Evolutionary conservation across 2,329 filamentous ascomycete species (phyloP).

Genomic region (Didymella segeticola): DNA sequence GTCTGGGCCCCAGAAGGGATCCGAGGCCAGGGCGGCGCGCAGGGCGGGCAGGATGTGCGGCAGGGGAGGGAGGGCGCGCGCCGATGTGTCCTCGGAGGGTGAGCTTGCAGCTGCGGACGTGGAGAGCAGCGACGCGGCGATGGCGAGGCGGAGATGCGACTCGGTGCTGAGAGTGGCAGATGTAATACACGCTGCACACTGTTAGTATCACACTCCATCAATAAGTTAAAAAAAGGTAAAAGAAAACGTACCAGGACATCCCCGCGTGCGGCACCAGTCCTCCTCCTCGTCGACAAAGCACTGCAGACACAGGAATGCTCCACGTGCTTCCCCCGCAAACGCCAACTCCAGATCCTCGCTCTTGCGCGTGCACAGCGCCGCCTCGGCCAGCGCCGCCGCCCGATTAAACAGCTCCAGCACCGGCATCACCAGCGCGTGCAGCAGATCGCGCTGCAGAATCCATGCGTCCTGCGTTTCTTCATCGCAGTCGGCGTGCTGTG

Average conservation of each 20-base stretch:
- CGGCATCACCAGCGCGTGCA: constrained; percentile 65
- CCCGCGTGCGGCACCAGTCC: constrained; percentile 63
- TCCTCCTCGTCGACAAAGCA: constrained; percentile 64
- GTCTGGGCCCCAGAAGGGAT: constrained; percentile 54
- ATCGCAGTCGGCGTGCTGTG: constrained; percentile 46
- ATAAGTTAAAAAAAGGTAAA: no score
- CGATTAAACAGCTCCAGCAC: constrained; percentile 63
- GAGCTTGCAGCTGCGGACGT: constrained; percentile 29
- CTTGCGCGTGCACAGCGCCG: constrained; percentile 56
- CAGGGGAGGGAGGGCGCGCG: constrained; percentile 38
- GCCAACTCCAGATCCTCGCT: constrained; percentile 63
- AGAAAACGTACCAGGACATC: constrained; percentile 55
- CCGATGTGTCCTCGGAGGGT: constrained; percentile 16
- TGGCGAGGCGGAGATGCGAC: constrained; percentile 55
- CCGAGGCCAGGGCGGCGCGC: constrained; percentile 48
- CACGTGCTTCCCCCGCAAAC: constrained; percentile 62
- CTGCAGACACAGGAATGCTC: constrained; percentile 65
- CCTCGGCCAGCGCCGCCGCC: constrained; percentile 60
- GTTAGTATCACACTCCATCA: no score
- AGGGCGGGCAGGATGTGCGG: constrained; percentile 53
- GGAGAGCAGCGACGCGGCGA: constrained; percentile 57
- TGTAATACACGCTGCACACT: constrained; percentile 50
- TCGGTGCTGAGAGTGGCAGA: constrained; percentile 55
- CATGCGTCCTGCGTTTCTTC: constrained; percentile 48
- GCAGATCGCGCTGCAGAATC: constrained; percentile 64